Conservation (phyloP, 148 eudicot species). For the Amaranthus hypochondriacus region DNA sequence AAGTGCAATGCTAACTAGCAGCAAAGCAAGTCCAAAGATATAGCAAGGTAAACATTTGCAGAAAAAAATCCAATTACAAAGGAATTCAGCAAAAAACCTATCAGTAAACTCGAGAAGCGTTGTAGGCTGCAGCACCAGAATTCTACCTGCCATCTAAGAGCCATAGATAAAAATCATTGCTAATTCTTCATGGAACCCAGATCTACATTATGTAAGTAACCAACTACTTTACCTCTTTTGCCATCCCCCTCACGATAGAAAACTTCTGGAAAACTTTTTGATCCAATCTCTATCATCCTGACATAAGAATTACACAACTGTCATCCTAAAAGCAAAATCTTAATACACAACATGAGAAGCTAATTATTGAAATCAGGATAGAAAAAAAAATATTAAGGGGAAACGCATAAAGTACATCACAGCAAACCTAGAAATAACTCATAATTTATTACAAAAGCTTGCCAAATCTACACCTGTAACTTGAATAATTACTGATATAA, state of each 20-base stretch:
- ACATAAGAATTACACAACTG: not conserved
- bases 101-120: conserved; percentile 71
- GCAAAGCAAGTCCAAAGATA: not conserved
- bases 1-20: not conserved
- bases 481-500: not conserved
- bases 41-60: not conserved
- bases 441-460: not conserved
- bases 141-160: conserved; percentile 83
- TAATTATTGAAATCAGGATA: not conserved
- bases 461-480: not conserved
- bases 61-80: not conserved
- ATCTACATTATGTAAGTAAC: not conserved
- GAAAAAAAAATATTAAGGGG: not conserved
- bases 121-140: conserved; percentile 70
- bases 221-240: conserved; percentile 50
- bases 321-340: too few relatives aligned
- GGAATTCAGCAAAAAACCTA: conserved; percentile 36
- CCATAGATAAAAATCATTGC: conserved; percentile 5
- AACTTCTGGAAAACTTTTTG: conserved; percentile 78
- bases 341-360: not conserved
- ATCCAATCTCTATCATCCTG: conserved; percentile 84
- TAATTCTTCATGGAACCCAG: not conserved
- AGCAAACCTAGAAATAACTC: not conserved
- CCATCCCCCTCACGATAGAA: conserved; percentile 71
- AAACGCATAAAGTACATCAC: not conserved